Evolutionary conservation across 305 asterid genomes (phyloP).

Genomic region (Fraxinus xanthoxyloides): DNA sequence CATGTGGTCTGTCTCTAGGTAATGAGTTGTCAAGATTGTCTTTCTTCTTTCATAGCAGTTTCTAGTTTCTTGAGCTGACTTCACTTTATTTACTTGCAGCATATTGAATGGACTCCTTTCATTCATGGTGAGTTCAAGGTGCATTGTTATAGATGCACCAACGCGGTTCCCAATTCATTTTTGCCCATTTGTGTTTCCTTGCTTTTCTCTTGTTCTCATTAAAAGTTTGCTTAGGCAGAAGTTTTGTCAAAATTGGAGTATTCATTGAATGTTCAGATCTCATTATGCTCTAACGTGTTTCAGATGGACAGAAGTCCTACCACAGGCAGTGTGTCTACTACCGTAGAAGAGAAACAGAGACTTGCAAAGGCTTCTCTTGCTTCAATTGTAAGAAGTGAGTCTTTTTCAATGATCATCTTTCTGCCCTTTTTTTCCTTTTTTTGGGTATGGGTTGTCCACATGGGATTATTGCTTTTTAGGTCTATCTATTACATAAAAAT

Average conservation of each 20-base stretch:
- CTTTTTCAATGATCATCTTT: neutral
- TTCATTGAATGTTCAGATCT: neutral
- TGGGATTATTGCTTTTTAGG: neutral
- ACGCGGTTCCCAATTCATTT: neutral
- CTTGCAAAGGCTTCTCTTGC: slow-evolving; percentile 92
- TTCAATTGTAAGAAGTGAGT: slow-evolving; percentile 89
- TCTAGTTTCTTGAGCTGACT: slow-evolving; percentile 23
- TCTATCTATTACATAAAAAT: neutral
- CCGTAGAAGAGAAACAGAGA: slow-evolving; percentile 70
- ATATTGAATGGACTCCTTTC: slow-evolving; percentile 94
- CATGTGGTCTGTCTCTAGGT: slow-evolving; percentile 73
- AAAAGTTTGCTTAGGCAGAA: slow-evolving; percentile 10
- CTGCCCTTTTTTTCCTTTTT: neutral
- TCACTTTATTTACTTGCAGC: slow-evolving; percentile 52
- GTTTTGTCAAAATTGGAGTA: neutral
- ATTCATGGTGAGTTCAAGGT: slow-evolving; percentile 75
- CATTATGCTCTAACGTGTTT: slow-evolving; percentile 16
- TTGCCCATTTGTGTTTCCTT: neutral
- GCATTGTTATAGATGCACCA: neutral
- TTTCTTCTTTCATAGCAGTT: slow-evolving; percentile 8
- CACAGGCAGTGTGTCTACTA: slow-evolving; percentile 89
- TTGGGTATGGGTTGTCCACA: neutral
- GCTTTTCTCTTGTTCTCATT: neutral
- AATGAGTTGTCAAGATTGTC: slow-evolving; percentile 16
- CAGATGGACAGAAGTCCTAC: slow-evolving; percentile 95